These are phyloP conservation scores for Zanthoxylum bungeanum DNA, from an alignment of 345 rosid genomes.

Conservation along the genomic window DNA sequence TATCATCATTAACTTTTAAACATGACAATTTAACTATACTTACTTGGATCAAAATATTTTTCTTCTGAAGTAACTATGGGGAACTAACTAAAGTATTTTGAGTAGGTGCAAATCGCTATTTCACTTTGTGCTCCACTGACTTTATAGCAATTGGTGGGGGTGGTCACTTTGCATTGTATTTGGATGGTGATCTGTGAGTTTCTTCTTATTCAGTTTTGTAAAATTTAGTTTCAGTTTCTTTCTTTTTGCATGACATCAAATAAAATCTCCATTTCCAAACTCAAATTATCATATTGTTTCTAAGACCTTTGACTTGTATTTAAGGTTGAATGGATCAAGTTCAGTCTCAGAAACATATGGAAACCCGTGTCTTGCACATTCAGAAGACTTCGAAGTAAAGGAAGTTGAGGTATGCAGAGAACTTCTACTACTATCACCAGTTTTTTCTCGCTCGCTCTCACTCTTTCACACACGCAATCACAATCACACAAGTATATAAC, in stretches of 20 bases:
- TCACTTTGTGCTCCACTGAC: conserved; percentile 77
- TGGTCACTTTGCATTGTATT: conserved; percentile 86
- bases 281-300: not conserved
- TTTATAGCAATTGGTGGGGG: conserved; percentile 94
- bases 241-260: not conserved
- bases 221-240: not conserved
- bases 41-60: not conserved
- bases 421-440: too few species aligned
- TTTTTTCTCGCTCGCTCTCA: too few species aligned
- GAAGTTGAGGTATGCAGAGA: conserved; percentile 74
- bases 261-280: not conserved
- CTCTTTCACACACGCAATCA: too few species aligned
- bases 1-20: not conserved
- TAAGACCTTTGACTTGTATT: conserved; percentile 8
- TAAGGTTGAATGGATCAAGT: conserved; percentile 85
- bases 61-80: not conserved
- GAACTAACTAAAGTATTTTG: conserved; percentile 22
- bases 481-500: too few species aligned
- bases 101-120: conserved; percentile 91
- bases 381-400: conserved; percentile 86
- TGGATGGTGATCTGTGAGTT: conserved; percentile 86
- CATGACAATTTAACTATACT: not conserved
- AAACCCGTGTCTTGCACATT: conserved; percentile 76
- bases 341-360: conserved; percentile 91
- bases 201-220: not conserved